Base-by-base conservation (phyloP, 768 basidiomycete genomes). In the Cystobasidium onofrii region DNA sequence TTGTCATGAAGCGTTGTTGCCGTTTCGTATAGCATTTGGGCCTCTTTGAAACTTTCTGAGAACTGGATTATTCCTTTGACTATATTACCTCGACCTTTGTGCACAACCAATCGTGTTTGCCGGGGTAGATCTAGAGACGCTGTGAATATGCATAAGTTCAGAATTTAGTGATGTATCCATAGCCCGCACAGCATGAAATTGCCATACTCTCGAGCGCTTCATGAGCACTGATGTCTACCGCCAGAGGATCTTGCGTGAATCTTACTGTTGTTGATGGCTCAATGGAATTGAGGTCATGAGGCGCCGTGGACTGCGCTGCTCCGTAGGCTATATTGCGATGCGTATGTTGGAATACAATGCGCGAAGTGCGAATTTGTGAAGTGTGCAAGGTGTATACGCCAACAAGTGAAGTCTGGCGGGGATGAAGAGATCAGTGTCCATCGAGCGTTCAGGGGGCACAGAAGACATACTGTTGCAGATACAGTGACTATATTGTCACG, bases 321-420 rank as follows among this genome's bases (percentile, higher is more conserved):
- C 64, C 18, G 1, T 41, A 25, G 18, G 75, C 61, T 6, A 73
- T 34, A 0, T 73, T 74, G 0, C 76, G 77, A 39, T 80, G 77
- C 3, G 77, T 50, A 85, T 88, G 89, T 78, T 89, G 88, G 55
- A 94, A 84, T 57, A 85, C 82, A 18, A 93, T 83, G 34, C 84
- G 85, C 1, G 88, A 85, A 72, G 89, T 82, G 18, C 85, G 86
- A 27, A 90, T 83, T 80, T 91, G 88, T 18, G 85, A 88, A 41
- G 84, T 84, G 39, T 91, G 89, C 29, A 90, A 83, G 1, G 86
- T 77, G 78, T 89, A 91, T 0, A 85, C 84, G 13, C 93, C 94
- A 57, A 84, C 82, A 18, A 87, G 17, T 44, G 41, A 64, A 1
- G 62, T 55, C 55, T 23, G 23, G 1, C 15, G 6, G 23, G 18